phyloP scores from a whole-genome alignment of 2,329 filamentous ascomycete genomes.

The Trichoderma lentiforme region DNA sequence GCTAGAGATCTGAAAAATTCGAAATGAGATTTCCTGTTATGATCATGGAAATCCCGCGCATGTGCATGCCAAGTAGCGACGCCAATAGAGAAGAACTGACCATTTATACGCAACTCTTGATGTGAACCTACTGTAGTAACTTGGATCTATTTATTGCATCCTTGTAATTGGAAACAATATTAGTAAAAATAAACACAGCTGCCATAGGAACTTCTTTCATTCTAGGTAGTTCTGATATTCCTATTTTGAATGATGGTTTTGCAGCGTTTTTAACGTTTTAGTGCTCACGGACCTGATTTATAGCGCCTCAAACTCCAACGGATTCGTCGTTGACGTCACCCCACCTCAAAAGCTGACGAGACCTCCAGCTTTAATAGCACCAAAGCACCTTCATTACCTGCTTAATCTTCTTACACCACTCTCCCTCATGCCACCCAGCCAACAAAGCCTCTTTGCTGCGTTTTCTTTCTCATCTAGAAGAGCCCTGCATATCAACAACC shows the following conservation, averaged over 20 bases:
- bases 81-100: conserved; percentile 9
- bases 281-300: background rate
- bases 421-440: background rate
- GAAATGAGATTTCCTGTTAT: conserved; percentile 34
- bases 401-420: background rate
- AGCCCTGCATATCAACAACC: background rate
- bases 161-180: background rate
- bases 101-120: background rate
- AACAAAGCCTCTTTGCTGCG: background rate
- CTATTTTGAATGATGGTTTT: background rate
- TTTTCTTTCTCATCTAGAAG: background rate
- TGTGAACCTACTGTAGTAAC: background rate
- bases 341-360: conserved; percentile 1
- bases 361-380: background rate
- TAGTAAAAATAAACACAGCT: background rate
- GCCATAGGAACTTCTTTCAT: background rate
- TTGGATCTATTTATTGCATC: background rate
- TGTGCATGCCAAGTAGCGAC: conserved; percentile 11
- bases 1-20: conserved; percentile 35
- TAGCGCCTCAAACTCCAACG: background rate
- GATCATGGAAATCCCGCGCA: conserved; percentile 12
- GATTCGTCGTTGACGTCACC: conserved; percentile 12
- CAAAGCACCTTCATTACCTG: background rate
- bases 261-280: background rate
- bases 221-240: background rate